Conservation (phyloP, 345 rosid genomes). For the Turnera subulata region DNA sequence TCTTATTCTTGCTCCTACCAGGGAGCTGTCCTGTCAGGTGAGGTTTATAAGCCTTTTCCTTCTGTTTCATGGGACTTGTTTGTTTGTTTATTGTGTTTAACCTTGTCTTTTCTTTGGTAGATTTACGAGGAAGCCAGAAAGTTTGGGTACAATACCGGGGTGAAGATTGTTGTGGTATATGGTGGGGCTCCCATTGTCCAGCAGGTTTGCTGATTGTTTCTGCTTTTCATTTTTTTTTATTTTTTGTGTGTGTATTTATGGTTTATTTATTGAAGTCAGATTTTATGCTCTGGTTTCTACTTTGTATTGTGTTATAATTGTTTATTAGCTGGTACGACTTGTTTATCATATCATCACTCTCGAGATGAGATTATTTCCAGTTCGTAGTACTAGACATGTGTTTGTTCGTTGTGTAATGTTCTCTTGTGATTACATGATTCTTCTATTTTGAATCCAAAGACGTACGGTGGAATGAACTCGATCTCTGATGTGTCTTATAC, state of each 20-base stretch:
- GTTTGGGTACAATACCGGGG: constrained; percentile 43
- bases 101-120: constrained; percentile 13
- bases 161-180: constrained; percentile 40
- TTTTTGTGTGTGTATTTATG: background rate
- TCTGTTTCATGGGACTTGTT: background rate
- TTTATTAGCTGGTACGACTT: too few species aligned
- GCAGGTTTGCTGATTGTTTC: constrained; percentile 27
- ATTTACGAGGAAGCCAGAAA: constrained; percentile 48
- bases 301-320: too few species aligned
- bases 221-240: background rate
- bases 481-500: background rate
- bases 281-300: too few species aligned
- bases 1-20: constrained; percentile 49
- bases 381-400: too few species aligned
- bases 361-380: too few species aligned
- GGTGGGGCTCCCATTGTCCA: constrained; percentile 44
- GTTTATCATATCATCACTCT: too few species aligned
- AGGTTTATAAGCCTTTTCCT: background rate
- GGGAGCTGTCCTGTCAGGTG: constrained; percentile 59
- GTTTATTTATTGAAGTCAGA: background rate
- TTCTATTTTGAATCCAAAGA: too few species aligned
- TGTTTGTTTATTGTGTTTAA: background rate
- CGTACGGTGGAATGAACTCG: background rate
- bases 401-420: background rate
- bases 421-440: background rate